Percentiles rank a stretch among this genome's conserved stretches.
These are phyloP conservation scores for Trichoderma hamatum DNA, from an alignment of 2,329 filamentous ascomycete genomes.

Conservation along the genomic window DNA sequence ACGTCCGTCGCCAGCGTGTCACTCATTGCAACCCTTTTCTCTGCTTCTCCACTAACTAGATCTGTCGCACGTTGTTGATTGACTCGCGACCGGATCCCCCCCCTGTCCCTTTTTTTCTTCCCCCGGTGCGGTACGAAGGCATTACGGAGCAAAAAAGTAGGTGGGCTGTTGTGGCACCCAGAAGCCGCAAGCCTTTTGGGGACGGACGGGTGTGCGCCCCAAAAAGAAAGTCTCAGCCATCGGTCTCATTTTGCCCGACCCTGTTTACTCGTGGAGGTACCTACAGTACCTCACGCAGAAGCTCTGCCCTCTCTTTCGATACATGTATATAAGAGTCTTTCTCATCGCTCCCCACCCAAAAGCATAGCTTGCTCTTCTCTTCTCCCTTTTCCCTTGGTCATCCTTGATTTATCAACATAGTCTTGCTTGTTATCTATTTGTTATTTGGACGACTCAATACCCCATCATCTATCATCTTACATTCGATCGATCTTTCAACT, in stretches of 20 bases:
- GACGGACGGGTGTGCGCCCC: slow-evolving; percentile 2
- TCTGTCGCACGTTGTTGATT: slow-evolving; percentile 26
- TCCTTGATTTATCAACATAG: slow-evolving; percentile 7
- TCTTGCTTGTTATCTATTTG: neutral
- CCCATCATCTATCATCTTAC: neutral
- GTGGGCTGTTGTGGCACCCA: slow-evolving; percentile 1
- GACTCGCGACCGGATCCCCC: slow-evolving; percentile 22
- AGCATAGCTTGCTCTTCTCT: neutral
- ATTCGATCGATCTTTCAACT: slow-evolving; percentile 10
- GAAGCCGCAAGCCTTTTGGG: slow-evolving; percentile 15
- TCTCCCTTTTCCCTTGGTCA: slow-evolving; percentile 9
- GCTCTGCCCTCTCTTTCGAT: neutral
- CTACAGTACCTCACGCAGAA: neutral
- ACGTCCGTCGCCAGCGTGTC: slow-evolving; percentile 24
- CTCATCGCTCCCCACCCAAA: slow-evolving; percentile 2
- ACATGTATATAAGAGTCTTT: slow-evolving; percentile 21
- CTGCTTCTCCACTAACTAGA: slow-evolving; percentile 19
- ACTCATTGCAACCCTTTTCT: slow-evolving; percentile 24
- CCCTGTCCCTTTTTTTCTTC: slow-evolving; percentile 1
- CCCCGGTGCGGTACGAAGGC: slow-evolving; percentile 18
- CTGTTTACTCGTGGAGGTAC: neutral
- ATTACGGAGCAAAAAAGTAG: neutral
- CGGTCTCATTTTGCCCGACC: slow-evolving; percentile 26
- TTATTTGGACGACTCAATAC: neutral
- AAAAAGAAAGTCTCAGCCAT: slow-evolving; percentile 18